Percentiles rank a stretch among this genome's conserved stretches.
These are phyloP conservation scores for Hymenoscyphus infarciens DNA, from an alignment of 2,329 filamentous ascomycete species.

Conservation along the genomic window DNA sequence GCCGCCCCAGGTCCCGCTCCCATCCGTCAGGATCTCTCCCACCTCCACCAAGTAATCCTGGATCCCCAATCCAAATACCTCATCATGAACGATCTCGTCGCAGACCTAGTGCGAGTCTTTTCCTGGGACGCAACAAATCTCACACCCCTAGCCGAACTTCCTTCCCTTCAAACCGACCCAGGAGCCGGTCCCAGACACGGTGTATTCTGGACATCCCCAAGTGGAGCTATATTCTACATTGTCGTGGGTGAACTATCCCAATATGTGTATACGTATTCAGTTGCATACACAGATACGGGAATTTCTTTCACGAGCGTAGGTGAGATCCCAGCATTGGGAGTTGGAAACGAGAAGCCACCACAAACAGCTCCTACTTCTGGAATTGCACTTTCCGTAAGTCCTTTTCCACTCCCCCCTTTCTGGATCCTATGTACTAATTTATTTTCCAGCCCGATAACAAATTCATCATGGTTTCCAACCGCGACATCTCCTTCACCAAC, in stretches of 20 bases:
- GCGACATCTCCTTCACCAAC: constrained; percentile 16
- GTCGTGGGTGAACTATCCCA: constrained; percentile 45
- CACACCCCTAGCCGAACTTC: constrained; percentile 37
- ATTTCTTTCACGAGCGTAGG: constrained; percentile 12
- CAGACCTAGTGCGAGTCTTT: constrained; percentile 46
- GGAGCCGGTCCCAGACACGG: constrained; percentile 49
- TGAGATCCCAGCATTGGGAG: constrained; percentile 15
- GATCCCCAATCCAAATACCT: constrained; percentile 47
- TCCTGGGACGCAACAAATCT: constrained; percentile 38
- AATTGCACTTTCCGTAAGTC: constrained; percentile 14
- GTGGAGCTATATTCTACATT: constrained; percentile 35
- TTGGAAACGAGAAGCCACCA: constrained; percentile 10
- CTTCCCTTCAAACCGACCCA: constrained; percentile 31
- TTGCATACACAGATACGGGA: background rate
- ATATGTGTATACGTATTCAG: constrained; percentile 36
- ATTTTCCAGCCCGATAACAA: constrained; percentile 16
- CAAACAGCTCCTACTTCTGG: constrained; percentile 14
- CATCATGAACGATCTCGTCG: constrained; percentile 48
- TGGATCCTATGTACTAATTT: too few species aligned
- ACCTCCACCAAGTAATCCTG: constrained; percentile 47
- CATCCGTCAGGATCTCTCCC: constrained; percentile 41
- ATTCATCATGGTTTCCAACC: constrained; percentile 20
- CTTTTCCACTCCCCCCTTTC: too few species aligned
- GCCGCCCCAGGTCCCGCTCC: constrained; percentile 4
- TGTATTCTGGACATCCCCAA: constrained; percentile 37